These are phyloP conservation scores for Quaeritorhiza haematococci DNA, from an alignment of 371 early-diverging fungal species.

Conservation along the genomic window DNA sequence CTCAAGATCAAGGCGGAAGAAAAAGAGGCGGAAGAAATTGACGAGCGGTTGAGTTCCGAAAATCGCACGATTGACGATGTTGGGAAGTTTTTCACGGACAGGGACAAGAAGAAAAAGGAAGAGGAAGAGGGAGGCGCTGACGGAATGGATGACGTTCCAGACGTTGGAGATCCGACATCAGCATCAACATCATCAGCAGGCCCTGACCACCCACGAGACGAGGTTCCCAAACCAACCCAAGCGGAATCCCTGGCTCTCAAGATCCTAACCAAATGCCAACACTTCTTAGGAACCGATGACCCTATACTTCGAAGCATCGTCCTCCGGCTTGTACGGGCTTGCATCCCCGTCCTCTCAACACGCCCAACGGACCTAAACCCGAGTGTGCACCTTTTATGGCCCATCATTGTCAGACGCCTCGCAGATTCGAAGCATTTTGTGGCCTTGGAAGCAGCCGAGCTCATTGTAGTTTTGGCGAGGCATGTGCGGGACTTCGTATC, in stretches of 20 bases:
- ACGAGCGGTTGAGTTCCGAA: not conserved
- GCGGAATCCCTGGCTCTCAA: conserved; percentile 33
- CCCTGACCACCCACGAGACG: conserved; percentile 10
- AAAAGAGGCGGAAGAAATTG: not conserved
- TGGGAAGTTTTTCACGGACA: conserved; percentile 17
- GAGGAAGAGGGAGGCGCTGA: conserved; percentile 7
- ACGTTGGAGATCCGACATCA: conserved; percentile 3
- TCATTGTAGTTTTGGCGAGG: conserved; percentile 32
- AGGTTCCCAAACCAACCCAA: conserved; percentile 26
- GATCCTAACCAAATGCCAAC: conserved; percentile 41
- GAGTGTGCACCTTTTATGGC: conserved; percentile 53
- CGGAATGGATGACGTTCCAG: not conserved
- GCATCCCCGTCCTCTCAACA: conserved; percentile 29
- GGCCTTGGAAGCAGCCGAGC: conserved; percentile 38
- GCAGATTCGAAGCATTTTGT: conserved; percentile 48
- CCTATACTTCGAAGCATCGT: conserved; percentile 45
- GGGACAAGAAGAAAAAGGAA: conserved; percentile 1
- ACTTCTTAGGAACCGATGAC: conserved; percentile 49
- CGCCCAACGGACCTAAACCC: conserved; percentile 39
- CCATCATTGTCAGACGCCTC: conserved; percentile 40
- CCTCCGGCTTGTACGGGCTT: conserved; percentile 35
- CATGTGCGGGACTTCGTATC: conserved; percentile 44
- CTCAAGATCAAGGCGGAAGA: not conserved
- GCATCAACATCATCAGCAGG: conserved; percentile 6
- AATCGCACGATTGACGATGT: conserved; percentile 9